phyloP scores from a whole-genome alignment of 169 alveolate genomes.

The Plasmodium cynomolgi region DNA sequence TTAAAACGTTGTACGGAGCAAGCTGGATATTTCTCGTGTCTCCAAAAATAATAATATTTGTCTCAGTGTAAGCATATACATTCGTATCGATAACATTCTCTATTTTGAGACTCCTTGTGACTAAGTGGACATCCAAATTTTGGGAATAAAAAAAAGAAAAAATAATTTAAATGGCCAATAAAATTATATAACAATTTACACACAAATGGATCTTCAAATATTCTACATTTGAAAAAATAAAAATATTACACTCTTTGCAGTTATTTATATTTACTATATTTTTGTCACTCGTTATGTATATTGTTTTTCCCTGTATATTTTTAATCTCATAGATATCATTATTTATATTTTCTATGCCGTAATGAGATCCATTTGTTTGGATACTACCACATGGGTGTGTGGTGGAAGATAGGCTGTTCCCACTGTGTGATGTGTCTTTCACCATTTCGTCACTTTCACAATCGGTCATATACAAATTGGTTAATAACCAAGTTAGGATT shows the following conservation, averaged over 20 bases:
- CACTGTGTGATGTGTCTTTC: not conserved
- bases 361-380: not conserved
- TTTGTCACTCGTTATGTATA: conserved; percentile 36
- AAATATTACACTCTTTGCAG: conserved; percentile 67
- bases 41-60: conserved; percentile 62
- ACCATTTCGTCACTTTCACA: not conserved
- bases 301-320: conserved; percentile 10
- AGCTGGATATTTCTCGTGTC: conserved; percentile 62
- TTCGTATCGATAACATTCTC: conserved; percentile 64
- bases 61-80: conserved; percentile 65
- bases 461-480: conserved; percentile 1
- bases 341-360: conserved; percentile 9
- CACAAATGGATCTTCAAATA: conserved; percentile 51
- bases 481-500: conserved; percentile 30
- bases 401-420: not conserved
- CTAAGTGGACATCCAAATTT: conserved; percentile 47
- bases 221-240: conserved; percentile 19
- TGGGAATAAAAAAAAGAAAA: conserved; percentile 28
- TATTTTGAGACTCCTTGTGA: conserved; percentile 40
- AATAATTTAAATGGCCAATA: conserved; percentile 33
- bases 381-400: not conserved
- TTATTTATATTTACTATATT: conserved; percentile 40
- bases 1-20: conserved; percentile 62
- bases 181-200: conserved; percentile 24
- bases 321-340: conserved; percentile 37